A percentile compares a stretch with the other conserved stretches of the same genome.
Conservation (phyloP, 371 early-diverging fungal species). For the Entomophthora muscae region DNA sequence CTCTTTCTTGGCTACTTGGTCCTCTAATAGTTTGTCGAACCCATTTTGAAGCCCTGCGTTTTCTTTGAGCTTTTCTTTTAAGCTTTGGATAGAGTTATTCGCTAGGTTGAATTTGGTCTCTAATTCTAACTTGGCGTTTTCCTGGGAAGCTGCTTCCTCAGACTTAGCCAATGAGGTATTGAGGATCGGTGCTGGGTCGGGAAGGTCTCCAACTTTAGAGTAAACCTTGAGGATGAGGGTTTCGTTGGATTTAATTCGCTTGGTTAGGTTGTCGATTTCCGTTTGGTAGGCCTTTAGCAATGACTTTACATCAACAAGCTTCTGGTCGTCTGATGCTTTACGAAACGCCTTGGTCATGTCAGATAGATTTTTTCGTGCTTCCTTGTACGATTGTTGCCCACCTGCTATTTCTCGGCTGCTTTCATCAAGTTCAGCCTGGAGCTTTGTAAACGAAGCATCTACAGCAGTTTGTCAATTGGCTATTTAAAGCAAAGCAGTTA, state of each 20-base stretch:
- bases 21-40: background rate
- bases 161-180: slow-evolving; percentile 13
- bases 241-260: slow-evolving; percentile 68
- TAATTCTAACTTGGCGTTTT: slow-evolving; percentile 34
- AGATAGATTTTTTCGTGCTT: slow-evolving; percentile 62
- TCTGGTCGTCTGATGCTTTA: slow-evolving; percentile 56
- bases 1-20: slow-evolving; percentile 33
- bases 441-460: background rate
- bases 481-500: too few relatives aligned
- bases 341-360: slow-evolving; percentile 74
- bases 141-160: slow-evolving; percentile 24
- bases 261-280: slow-evolving; percentile 79
- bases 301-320: slow-evolving; percentile 46
- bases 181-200: slow-evolving; percentile 65
- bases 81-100: slow-evolving; percentile 17
- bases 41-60: slow-evolving; percentile 15
- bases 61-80: slow-evolving; percentile 24
- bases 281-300: slow-evolving; percentile 71
- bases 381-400: slow-evolving; percentile 52
- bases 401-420: slow-evolving; percentile 52
- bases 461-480: too few relatives aligned
- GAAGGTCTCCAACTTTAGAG: slow-evolving; percentile 59
- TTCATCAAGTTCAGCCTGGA: slow-evolving; percentile 48
- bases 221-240: slow-evolving; percentile 62
- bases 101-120: slow-evolving; percentile 21